These are phyloP conservation scores for Bathelium albidoporum DNA, from an alignment of 495 filamentous ascomycete species.

Conservation along the genomic window DNA sequence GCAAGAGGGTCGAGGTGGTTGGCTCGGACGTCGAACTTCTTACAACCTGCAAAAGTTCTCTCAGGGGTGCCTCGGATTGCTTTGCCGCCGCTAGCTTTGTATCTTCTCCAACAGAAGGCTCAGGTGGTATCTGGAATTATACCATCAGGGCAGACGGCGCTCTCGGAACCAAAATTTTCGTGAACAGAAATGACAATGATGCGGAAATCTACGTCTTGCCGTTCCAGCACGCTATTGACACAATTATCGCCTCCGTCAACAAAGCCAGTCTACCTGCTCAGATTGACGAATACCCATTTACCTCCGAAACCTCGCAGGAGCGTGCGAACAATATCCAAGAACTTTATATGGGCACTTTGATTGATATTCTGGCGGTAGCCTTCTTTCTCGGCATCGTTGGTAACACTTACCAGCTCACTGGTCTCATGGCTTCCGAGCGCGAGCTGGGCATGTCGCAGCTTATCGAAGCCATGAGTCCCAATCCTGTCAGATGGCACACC, in stretches of 20 bases:
- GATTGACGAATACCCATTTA: constrained; percentile 60
- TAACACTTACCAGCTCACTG: constrained; percentile 52
- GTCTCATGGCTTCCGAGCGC: constrained; percentile 33
- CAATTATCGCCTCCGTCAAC: constrained; percentile 51
- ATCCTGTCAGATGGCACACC: constrained; percentile 27
- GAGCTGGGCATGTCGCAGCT: constrained; percentile 34
- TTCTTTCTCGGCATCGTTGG: constrained; percentile 71
- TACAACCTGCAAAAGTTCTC: constrained; percentile 50
- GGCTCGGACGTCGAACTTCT: constrained; percentile 44
- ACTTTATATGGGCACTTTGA: constrained; percentile 58
- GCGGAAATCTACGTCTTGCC: constrained; percentile 65
- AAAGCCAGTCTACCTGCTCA: constrained; percentile 26
- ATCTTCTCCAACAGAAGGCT: constrained; percentile 58
- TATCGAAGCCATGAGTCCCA: constrained; percentile 36
- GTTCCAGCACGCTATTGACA: constrained; percentile 66
- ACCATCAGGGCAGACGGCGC: constrained; percentile 63
- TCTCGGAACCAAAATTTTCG: constrained; percentile 49
- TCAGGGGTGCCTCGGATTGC: constrained; percentile 62
- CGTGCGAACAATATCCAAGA: constrained; percentile 48
- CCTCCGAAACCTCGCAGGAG: constrained; percentile 53
- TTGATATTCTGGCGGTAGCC: constrained; percentile 55
- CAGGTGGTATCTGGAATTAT: constrained; percentile 68
- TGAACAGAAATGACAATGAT: constrained; percentile 50
- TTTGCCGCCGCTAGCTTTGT: constrained; percentile 67
- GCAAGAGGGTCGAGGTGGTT: constrained; percentile 46